These are phyloP conservation scores for Patellaria atrata DNA, from an alignment of 495 filamentous ascomycete genomes.

Conservation along the genomic window DNA sequence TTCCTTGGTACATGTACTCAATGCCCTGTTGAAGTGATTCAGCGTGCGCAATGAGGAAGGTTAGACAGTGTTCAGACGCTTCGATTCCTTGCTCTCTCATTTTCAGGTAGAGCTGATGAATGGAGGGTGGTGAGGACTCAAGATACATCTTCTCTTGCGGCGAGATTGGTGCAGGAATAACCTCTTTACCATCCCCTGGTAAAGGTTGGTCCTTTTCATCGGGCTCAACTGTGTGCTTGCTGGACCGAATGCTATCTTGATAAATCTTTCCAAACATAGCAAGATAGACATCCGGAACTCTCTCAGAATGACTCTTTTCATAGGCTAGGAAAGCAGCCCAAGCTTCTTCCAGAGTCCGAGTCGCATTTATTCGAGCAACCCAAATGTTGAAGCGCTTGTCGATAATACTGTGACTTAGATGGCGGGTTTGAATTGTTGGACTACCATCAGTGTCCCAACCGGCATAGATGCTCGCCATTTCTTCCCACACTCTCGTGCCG, in stretches of 20 bases:
- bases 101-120: slow-evolving; percentile 37
- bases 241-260: slow-evolving; percentile 19
- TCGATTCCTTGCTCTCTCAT: slow-evolving; percentile 37
- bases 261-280: slow-evolving; percentile 50
- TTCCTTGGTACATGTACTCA: too few species aligned
- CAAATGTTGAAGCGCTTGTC: slow-evolving; percentile 27
- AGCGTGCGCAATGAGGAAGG: slow-evolving; percentile 34
- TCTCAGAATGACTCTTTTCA: slow-evolving; percentile 22
- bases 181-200: slow-evolving; percentile 48
- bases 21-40: too few species aligned
- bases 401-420: background rate
- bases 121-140: slow-evolving; percentile 37
- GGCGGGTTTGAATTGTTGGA: slow-evolving; percentile 50
- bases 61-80: slow-evolving; percentile 31
- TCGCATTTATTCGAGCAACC: slow-evolving; percentile 48
- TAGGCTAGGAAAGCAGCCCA: slow-evolving; percentile 54
- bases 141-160: slow-evolving; percentile 46
- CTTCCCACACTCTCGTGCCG: slow-evolving; percentile 38
- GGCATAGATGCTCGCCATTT: slow-evolving; percentile 38
- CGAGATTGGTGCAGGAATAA: slow-evolving; percentile 39
- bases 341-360: slow-evolving; percentile 54
- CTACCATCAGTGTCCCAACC: slow-evolving; percentile 57
- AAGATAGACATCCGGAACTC: slow-evolving; percentile 29
- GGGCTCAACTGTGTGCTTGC: background rate
- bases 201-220: slow-evolving; percentile 18